A percentile compares a stretch with the other conserved stretches of the same genome.
Evolutionary conservation across 257 asterid genomes (phyloP).

Genomic region (Nicotiana otophora): DNA sequence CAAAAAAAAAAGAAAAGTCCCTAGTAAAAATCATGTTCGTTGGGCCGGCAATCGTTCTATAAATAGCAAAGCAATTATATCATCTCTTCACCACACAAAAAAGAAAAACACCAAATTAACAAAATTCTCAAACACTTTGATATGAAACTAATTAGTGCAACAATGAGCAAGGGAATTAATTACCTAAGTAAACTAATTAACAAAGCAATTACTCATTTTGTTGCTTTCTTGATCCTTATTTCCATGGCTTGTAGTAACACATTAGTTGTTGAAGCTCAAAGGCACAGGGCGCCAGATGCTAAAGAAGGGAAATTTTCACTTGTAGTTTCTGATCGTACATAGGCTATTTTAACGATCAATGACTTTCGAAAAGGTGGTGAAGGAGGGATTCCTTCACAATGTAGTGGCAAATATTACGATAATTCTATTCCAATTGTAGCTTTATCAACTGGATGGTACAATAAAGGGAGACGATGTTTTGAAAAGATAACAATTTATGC

Average conservation of each 20-base stretch:
- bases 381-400: conserved; percentile 26
- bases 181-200: neutral
- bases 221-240: neutral
- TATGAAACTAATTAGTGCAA: neutral
- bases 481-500: conserved; percentile 14
- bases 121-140: neutral
- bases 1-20: too few species aligned
- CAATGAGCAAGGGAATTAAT: conserved; percentile 2
- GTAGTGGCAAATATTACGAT: conserved; percentile 22
- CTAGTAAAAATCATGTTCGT: too few species aligned
- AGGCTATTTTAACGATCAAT: conserved; percentile 18
- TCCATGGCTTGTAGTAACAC: neutral
- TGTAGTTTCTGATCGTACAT: neutral
- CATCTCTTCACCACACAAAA: neutral
- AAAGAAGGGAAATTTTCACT: conserved; percentile 14
- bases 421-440: conserved; percentile 19
- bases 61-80: neutral
- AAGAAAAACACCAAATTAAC: neutral
- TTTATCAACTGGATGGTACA: conserved; percentile 22
- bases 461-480: conserved; percentile 13
- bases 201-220: too few species aligned
- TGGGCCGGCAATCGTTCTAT: neutral
- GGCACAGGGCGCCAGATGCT: neutral
- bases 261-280: neutral
- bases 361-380: conserved; percentile 17